Evolutionary conservation across 2,329 filamentous ascomycete genomes (phyloP), one percentile per base, ranked within the genome.

Genomic region (Calonectria pseudoturangicola): DNA sequence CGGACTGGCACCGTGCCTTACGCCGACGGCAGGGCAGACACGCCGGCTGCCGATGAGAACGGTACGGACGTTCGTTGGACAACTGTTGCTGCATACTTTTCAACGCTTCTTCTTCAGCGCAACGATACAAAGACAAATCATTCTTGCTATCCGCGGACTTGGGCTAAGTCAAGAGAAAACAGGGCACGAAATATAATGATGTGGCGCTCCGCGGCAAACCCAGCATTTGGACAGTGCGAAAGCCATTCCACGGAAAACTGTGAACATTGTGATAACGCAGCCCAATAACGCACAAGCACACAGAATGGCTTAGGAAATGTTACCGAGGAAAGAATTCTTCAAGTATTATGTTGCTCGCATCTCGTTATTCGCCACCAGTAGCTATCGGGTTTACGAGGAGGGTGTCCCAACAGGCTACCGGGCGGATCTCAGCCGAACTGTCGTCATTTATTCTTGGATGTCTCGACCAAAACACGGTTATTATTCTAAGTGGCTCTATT

Each of bases 1-100:
- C 89, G 28, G 90, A 87, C 21, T 90, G 91, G 79, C 91, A 92
- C 75, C 91, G 86, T 2, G 90, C 91, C 79, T 92, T 92, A 71
- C 91, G 87, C 73, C 88, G 88, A 66, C 91, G 87, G 77, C 91
- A 93, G 18, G 90, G 84, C 64, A 90, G 83, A 82, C 91, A 92
- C 15, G 91, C 91, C 60, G 90, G 89, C 41, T 89, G 87, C 72
- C 90, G 87, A 82, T 92, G 91, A 8, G 90, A 92, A 71, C 90
- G 85, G 78, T 92, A 92, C 2, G 90, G 91, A 48, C 91, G 76
- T 13, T 74, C 73, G 65, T 75, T 76, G 5, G 65, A 69, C 30
- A 21, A 45, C 7, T 68, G 64, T n/a, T 63, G 72, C 68, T 74
- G 72, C 76, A 74, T 75, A 1, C 30, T 56, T 21, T 27, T 16